A percentile compares a stretch with the other conserved stretches of the same genome.
These are phyloP conservation scores for Dendrocalamus latiflorus DNA, from an alignment of 202 grass and related monocot species.

Conservation along the genomic window DNA sequence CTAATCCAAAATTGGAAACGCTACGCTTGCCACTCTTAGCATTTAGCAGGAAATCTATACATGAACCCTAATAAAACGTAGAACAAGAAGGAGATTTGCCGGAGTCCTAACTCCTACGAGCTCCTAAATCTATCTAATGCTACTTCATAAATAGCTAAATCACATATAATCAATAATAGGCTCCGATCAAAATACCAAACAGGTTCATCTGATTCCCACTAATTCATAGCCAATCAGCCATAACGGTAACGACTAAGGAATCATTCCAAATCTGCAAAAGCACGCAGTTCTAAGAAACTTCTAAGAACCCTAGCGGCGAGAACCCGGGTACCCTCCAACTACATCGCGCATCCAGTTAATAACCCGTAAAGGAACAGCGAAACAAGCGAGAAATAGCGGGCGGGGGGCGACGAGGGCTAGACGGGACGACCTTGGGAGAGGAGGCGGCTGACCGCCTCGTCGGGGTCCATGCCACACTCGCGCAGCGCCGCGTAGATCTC, in stretches of 20 bases:
- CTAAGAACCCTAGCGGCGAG: slow-evolving; percentile 26
- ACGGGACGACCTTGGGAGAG: slow-evolving; percentile 67
- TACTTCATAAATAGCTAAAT: background rate
- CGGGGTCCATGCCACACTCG: slow-evolving; percentile 96
- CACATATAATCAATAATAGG: background rate
- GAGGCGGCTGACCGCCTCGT: slow-evolving; percentile 91
- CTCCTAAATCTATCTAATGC: slow-evolving; percentile 10
- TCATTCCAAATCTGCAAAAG: slow-evolving; percentile 22
- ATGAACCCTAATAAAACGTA: slow-evolving; percentile 27
- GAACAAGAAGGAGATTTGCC: background rate
- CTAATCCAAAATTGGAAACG: slow-evolving; percentile 5
- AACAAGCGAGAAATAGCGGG: slow-evolving; percentile 20
- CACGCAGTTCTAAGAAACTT: background rate
- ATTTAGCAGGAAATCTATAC: slow-evolving; percentile 26
- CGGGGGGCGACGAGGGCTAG: background rate
- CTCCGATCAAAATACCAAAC: background rate
- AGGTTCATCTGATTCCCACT: slow-evolving; percentile 8
- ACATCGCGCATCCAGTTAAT: background rate
- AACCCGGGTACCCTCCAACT: background rate
- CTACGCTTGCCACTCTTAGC: background rate
- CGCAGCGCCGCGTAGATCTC: slow-evolving; percentile 98
- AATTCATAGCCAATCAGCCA: background rate
- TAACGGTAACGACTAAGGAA: background rate
- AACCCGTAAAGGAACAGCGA: background rate
- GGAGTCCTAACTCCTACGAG: background rate